A percentile compares a stretch with the other conserved stretches of the same genome.
Evolutionary conservation across 2,329 filamentous ascomycete species (phyloP).

Genomic region (Waltergamsia citrina): DNA sequence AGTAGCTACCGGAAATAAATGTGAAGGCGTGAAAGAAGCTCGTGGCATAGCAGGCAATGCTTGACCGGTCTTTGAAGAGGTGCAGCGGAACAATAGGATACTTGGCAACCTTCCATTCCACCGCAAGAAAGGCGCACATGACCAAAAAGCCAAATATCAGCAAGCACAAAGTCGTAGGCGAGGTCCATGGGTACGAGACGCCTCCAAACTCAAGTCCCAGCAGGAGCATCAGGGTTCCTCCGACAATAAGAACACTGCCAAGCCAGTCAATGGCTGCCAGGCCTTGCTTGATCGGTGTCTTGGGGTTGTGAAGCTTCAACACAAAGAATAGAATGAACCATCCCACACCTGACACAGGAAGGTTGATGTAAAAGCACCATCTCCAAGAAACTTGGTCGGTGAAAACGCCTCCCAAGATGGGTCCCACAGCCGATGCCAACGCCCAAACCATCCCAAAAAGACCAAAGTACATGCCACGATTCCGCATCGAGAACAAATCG

Average conservation of each 20-base stretch:
- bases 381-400: conserved; percentile 56
- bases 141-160: conserved; percentile 62
- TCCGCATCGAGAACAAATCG: conserved; percentile 43
- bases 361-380: conserved; percentile 63
- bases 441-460: conserved; percentile 52
- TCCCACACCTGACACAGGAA: conserved; percentile 35
- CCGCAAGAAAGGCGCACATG: conserved; percentile 57
- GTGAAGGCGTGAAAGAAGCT: conserved; percentile 67
- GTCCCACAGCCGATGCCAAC: conserved; percentile 54
- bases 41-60: conserved; percentile 53
- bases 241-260: conserved; percentile 52
- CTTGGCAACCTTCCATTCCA: conserved; percentile 63
- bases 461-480: conserved; percentile 41
- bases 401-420: conserved; percentile 60
- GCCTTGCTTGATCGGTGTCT: conserved; percentile 51
- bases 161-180: conserved; percentile 65
- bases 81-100: conserved; percentile 71
- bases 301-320: conserved; percentile 59
- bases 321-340: conserved; percentile 47
- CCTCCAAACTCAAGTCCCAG: conserved; percentile 82
- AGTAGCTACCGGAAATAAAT: conserved; percentile 73
- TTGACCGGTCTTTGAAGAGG: conserved; percentile 58
- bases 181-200: conserved; percentile 64
- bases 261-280: conserved; percentile 54
- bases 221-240: conserved; percentile 76